Conservation (phyloP, 192 early-diverging fungal species). For the Lunasporangiospora selenospora region DNA sequence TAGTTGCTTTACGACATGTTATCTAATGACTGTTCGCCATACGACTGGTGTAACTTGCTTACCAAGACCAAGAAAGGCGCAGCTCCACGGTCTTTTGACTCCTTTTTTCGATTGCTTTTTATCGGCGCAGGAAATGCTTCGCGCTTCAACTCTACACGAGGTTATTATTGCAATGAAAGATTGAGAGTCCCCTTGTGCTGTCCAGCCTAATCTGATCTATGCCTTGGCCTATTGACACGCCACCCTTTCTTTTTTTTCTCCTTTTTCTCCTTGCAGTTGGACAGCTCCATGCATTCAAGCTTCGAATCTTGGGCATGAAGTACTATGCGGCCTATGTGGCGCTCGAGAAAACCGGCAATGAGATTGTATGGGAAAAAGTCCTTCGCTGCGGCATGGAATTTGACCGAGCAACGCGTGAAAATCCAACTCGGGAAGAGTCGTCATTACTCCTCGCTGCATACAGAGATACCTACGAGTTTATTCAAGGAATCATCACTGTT, state of each 20-base stretch:
- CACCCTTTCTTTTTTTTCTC: neutral
- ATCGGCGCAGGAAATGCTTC: conserved; percentile 41
- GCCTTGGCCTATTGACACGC: neutral
- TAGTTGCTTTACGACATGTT: conserved; percentile 52
- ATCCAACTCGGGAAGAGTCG: conserved; percentile 12
- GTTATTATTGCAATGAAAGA: neutral
- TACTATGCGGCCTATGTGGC: conserved; percentile 12
- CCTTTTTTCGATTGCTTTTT: conserved; percentile 45
- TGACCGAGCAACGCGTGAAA: conserved; percentile 45
- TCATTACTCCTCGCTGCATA: conserved; percentile 14
- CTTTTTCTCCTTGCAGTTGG: conserved; percentile 3
- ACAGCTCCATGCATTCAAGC: conserved; percentile 13
- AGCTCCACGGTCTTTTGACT: conserved; percentile 49
- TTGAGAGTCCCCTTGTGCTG: too few relatives aligned
- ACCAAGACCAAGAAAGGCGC: conserved; percentile 16
- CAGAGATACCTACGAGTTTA: conserved; percentile 15
- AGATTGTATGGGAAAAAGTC: conserved; percentile 50
- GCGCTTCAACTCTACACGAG: conserved; percentile 5
- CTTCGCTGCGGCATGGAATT: conserved; percentile 45
- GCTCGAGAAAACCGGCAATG: conserved; percentile 2
- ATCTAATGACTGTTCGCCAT: conserved; percentile 34
- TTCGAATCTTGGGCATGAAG: conserved; percentile 25
- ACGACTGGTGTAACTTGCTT: conserved; percentile 51
- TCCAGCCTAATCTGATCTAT: too few relatives aligned
- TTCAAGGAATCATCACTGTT: conserved; percentile 9